These are phyloP conservation scores for Dittrichia graveolens DNA, from an alignment of 129 eudicot species.

Conservation along the genomic window DNA sequence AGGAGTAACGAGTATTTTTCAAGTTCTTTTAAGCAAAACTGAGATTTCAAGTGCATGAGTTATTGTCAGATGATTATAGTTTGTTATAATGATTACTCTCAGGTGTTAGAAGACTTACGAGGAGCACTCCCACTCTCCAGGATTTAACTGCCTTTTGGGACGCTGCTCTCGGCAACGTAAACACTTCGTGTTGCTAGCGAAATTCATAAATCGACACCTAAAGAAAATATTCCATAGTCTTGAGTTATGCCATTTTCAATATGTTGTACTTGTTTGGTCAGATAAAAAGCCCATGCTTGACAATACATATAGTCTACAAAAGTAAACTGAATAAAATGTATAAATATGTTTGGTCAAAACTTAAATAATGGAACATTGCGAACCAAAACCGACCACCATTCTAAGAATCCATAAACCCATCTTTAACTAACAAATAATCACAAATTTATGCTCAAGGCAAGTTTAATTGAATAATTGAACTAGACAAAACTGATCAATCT, in stretches of 20 bases:
- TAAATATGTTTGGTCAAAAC: background rate
- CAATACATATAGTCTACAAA: background rate
- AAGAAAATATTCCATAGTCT: background rate
- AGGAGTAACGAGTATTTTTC: too few relatives aligned
- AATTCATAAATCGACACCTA: conserved; percentile 83
- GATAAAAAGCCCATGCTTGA: background rate
- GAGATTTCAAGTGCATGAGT: background rate
- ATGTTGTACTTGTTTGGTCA: background rate
- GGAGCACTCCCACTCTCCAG: conserved; percentile 96
- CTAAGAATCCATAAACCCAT: background rate
- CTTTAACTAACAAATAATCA: background rate
- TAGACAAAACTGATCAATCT: too few relatives aligned
- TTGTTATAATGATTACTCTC: background rate
- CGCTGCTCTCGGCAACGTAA: conserved; percentile 69
- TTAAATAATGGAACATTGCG: too few relatives aligned
- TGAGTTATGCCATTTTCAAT: background rate
- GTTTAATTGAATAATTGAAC: too few relatives aligned
- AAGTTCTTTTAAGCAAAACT: background rate
- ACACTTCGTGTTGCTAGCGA: conserved; percentile 75
- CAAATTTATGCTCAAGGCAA: too few relatives aligned
- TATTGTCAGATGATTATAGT: background rate
- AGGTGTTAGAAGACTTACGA: conserved; percentile 47
- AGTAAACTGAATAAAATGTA: background rate
- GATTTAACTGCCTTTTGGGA: conserved; percentile 55
- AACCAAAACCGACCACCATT: too few relatives aligned